Percentiles rank a stretch among this genome's conserved stretches.
These are phyloP conservation scores for Cenchrus purpureus DNA, from an alignment of 176 grass and related monocot genomes.

Conservation along the genomic window DNA sequence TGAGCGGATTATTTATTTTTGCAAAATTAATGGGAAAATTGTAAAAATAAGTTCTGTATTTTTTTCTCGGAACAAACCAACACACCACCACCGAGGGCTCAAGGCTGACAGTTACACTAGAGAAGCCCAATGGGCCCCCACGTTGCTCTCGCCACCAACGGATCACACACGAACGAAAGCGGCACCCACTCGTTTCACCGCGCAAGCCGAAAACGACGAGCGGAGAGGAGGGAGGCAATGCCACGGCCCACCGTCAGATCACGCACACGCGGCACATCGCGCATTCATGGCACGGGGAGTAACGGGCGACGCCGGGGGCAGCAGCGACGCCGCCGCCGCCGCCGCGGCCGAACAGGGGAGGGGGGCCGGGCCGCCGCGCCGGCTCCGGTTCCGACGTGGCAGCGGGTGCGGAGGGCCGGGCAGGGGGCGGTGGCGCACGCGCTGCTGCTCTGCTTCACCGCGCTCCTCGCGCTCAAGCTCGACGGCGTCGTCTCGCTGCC, in stretches of 20 bases:
- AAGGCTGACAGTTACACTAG: not conserved
- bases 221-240: not conserved
- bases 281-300: constrained; percentile 28
- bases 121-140: not conserved
- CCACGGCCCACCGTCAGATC: not conserved
- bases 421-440: constrained; percentile 63
- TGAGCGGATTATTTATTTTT: too few species aligned
- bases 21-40: too few species aligned
- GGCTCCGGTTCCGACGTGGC: constrained; percentile 46
- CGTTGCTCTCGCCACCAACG: not conserved
- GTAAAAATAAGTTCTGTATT: too few species aligned
- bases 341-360: not conserved
- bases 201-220: not conserved
- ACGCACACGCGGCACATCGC: not conserved
- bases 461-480: constrained; percentile 72
- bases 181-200: not conserved
- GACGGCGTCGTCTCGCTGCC: constrained; percentile 58
- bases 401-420: constrained; percentile 52
- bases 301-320: not conserved
- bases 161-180: not conserved
- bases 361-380: not conserved
- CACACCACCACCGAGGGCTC: not conserved
- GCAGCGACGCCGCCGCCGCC: not conserved
- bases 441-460: constrained; percentile 80
- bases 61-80: too few species aligned